Evolutionary conservation across 2,329 filamentous ascomycete species (phyloP), one percentile per base, ranked within the genome.

Genomic region (Fusarium albidum): DNA sequence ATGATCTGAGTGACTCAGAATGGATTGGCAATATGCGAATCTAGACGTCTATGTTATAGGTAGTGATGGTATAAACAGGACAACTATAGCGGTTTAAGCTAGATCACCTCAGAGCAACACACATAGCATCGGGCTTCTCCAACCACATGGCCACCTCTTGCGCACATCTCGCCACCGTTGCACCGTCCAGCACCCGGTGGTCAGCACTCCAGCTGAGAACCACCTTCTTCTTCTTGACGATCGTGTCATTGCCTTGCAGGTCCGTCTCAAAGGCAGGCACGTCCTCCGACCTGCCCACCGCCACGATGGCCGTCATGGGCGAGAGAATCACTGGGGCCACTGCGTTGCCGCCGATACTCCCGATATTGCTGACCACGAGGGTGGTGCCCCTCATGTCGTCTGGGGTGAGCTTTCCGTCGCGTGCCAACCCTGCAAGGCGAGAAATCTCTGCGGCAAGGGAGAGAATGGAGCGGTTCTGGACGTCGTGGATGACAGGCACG

Each of bases 381-480:
- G n/a, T n/a, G n/a, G n/a, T n/a, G n/a, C n/a, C n/a, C n/a, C 14
- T 44, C 53, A 56, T 52, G 18, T 48, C 44, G 12, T 44, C 33
- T 2, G 49, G 39, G 5, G 9, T 33, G 7, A 56, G 26, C 5
- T 43, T 35, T 2, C 53, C 49, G 5, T 29, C 44, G 6, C 26
- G 48, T 1, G 49, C 53, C 5, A 57, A 14, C 9, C 5, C 17
- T 4, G 27, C 34, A 1, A 56, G 18, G 9, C 49, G 43, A 1
- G 28, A 27, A 11, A 49, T 45, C 25, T 56, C 53, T 3, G 29
- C 17, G 1, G 49, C 44, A 2, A 57, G 33, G 7, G 49, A 53
- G 2, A 38, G 4, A 3, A 57, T 26, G 0, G 53, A 57, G 15
- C 49, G 49, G 10, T 45, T 10, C 17, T 57, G 53, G 11, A 57